phyloP scores from a whole-genome alignment of 306 rosid genomes.

The Comarum palustre region DNA sequence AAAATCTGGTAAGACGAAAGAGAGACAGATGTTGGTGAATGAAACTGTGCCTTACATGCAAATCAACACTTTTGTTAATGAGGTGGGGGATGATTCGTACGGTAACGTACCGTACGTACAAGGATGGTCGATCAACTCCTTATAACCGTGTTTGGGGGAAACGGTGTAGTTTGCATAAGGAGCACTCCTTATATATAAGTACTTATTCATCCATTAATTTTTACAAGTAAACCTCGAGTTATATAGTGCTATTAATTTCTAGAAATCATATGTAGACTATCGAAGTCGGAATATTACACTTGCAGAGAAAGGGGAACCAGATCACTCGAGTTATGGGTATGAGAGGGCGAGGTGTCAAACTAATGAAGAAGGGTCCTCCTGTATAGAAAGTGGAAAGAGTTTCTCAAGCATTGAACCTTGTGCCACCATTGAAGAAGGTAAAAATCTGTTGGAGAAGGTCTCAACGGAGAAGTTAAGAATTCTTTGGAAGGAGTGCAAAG shows the following conservation, averaged over 20 bases:
- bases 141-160: constrained; percentile 1
- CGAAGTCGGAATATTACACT: neutral
- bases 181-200: neutral
- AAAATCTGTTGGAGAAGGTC: neutral
- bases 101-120: constrained; percentile 5
- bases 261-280: neutral
- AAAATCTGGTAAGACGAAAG: neutral
- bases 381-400: neutral
- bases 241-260: neutral
- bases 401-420: neutral
- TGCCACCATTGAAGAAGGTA: neutral
- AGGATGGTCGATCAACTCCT: neutral
- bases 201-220: neutral
- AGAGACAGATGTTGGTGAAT: constrained; percentile 1
- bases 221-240: neutral
- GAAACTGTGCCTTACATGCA: neutral
- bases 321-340: neutral
- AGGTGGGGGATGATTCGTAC: neutral
- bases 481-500: neutral
- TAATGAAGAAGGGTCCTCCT: neutral
- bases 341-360: neutral
- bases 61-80: neutral
- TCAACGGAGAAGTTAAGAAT: neutral
- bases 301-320: neutral
- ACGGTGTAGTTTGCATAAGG: constrained; percentile 6